Evolutionary conservation across 2,329 filamentous ascomycete genomes (phyloP), one percentile per base, ranked within the genome.

Genomic region (Arthrobotrys megalospora): DNA sequence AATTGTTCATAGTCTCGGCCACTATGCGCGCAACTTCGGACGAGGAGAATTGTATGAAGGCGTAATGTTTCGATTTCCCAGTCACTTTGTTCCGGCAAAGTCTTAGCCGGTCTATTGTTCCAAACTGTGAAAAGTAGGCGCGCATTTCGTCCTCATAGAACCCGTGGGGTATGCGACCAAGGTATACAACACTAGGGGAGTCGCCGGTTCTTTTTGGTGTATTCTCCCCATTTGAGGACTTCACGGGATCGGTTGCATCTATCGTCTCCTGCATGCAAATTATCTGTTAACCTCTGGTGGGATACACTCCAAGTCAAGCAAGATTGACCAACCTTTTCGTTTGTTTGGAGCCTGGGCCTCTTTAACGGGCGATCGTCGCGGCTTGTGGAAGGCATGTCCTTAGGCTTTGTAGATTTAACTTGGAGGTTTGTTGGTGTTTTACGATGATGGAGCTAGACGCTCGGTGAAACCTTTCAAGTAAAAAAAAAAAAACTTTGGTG

Each of bases 111-210:
- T 87, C 89, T 82, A 99, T 93, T 12, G 89, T 87, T 81, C 96
- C 96, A 81, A 99, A 99, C 85, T 99, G 96, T 68, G 90, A 89
- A 83, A 98, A 97, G 87, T 98, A 99, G 80, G 91, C 90, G 82
- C 90, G 90, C 92, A 99, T 96, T 86, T 98, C 92, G 82, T 94
- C 90, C 86, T 99, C 96, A 88, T 95, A 98, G 89, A 99, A 99
- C 86, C 96, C 93, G 85, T 96, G 93, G 45, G 94, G 94, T 77
- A 97, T 91, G 80, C 94, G 93, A 83, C 93, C 94, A 82, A 99
- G 88, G 85, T 97, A 98, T 83, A 98, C 88, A 47, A 96, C 91
- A 55, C 94, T 95, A 0, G 92, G 89, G 64, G 89, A 88, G 55
- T 88, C 87, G 71, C 2, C 19, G 24, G 53, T 12, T 14, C 7